These are phyloP conservation scores for Schizopora paradoxa DNA, from an alignment of 1,284 basidiomycete species.

Conservation along the genomic window DNA sequence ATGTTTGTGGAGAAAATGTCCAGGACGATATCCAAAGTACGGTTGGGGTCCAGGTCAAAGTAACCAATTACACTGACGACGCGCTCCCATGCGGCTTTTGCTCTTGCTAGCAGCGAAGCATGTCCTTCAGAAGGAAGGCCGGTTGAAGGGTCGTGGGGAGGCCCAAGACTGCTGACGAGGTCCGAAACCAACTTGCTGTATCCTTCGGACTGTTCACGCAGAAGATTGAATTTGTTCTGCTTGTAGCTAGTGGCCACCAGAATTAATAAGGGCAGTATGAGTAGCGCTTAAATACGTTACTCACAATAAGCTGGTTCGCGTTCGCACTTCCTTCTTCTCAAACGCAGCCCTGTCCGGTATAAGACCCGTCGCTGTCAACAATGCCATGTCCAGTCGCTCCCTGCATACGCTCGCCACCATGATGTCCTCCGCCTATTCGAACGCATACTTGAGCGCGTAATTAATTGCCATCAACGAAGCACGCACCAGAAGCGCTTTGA, in stretches of 20 bases:
- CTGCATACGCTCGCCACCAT: conserved; percentile 56
- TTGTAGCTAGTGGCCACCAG: conserved; percentile 67
- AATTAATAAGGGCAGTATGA: conserved; percentile 10
- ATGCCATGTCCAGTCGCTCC: conserved; percentile 62
- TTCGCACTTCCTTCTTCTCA: conserved; percentile 72
- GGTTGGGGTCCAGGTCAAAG: conserved; percentile 93
- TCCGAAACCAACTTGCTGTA: conserved; percentile 90
- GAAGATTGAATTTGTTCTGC: conserved; percentile 96
- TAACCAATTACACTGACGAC: conserved; percentile 89
- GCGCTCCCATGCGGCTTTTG: conserved; percentile 77
- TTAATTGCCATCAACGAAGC: conserved; percentile 1
- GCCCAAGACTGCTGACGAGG: conserved; percentile 74
- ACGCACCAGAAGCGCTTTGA: conserved; percentile 64
- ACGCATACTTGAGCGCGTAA: conserved; percentile 9
- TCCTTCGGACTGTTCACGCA: conserved; percentile 96
- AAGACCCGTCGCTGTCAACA: conserved; percentile 58
- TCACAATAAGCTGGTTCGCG: conserved; percentile 74
- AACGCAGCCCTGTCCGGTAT: conserved; percentile 56
- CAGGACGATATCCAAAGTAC: conserved; percentile 90
- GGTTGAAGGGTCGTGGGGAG: conserved; percentile 58
- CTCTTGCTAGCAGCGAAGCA: conserved; percentile 54
- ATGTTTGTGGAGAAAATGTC: conserved; percentile 86
- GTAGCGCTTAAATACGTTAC: conserved; percentile 28
- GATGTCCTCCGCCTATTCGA: conserved; percentile 44
- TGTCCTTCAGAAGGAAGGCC: conserved; percentile 56